phyloP scores from a whole-genome alignment of 2,329 filamentous ascomycete genomes.

The Pseudogymnoascus sp. region DNA sequence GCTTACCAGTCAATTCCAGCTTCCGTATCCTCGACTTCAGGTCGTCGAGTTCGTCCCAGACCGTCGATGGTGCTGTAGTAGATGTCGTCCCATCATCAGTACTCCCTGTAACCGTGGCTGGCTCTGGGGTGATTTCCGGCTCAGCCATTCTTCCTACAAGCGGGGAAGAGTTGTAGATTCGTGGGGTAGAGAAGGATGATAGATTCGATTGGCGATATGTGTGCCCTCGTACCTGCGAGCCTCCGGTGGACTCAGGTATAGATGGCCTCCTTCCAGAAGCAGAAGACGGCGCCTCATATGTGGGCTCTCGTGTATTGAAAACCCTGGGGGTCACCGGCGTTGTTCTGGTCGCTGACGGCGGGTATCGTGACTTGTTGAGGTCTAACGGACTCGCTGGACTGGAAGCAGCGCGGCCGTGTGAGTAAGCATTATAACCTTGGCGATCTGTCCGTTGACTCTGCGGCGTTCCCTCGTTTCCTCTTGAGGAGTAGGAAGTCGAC shows the following conservation, averaged over 20 bases:
- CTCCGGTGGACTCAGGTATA: not conserved
- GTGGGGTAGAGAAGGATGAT: slow-evolving; percentile 25
- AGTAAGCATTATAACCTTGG: not conserved
- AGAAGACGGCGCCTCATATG: slow-evolving; percentile 3
- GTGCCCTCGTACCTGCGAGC: slow-evolving; percentile 15
- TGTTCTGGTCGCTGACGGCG: not conserved
- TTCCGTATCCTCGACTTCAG: slow-evolving; percentile 88
- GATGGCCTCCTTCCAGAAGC: not conserved
- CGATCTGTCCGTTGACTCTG: not conserved
- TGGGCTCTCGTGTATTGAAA: not conserved
- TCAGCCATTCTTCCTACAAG: slow-evolving; percentile 43
- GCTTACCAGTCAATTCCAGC: slow-evolving; percentile 81
- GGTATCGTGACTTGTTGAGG: slow-evolving; percentile 8
- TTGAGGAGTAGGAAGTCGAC: not conserved
- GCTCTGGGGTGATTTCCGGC: slow-evolving; percentile 34
- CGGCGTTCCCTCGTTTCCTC: not conserved
- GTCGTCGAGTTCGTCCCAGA: slow-evolving; percentile 97
- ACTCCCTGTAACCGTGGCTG: slow-evolving; percentile 48
- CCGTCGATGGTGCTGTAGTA: slow-evolving; percentile 80
- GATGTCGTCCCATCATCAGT: slow-evolving; percentile 77
- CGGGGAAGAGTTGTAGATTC: slow-evolving; percentile 48
- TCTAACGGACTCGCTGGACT: not conserved
- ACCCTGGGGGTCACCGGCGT: slow-evolving; percentile 1
- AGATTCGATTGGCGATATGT: slow-evolving; percentile 29
- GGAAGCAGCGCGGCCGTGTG: not conserved